Conservation (phyloP, 345 rosid species). For the Orychophragmus violaceus region DNA sequence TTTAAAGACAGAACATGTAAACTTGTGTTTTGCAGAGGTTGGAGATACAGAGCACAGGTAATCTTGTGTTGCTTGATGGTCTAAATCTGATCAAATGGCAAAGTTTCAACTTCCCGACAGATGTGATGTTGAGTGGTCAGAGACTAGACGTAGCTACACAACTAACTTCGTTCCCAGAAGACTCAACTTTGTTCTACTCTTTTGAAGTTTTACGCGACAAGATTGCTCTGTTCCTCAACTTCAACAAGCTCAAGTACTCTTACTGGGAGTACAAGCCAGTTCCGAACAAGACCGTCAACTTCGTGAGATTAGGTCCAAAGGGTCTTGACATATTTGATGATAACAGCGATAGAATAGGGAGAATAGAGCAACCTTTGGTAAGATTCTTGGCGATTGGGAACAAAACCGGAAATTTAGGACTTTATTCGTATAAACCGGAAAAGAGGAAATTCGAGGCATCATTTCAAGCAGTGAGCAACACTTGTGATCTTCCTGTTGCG, state of each 20-base stretch:
- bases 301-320: conserved; percentile 39
- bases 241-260: conserved; percentile 59
- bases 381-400: conserved; percentile 66
- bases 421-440: conserved; percentile 51
- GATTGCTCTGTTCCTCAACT: conserved; percentile 54
- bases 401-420: conserved; percentile 71
- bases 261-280: conserved; percentile 83
- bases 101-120: conserved; percentile 91
- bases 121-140: conserved; percentile 77
- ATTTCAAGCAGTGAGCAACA: conserved; percentile 60
- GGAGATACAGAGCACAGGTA: conserved; percentile 57
- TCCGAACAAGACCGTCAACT: conserved; percentile 52
- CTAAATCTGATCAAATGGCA: conserved; percentile 70
- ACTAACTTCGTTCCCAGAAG: conserved; percentile 65
- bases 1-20: background rate
- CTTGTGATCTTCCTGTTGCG: conserved; percentile 78
- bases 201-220: conserved; percentile 57
- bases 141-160: conserved; percentile 73
- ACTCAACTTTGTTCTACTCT: conserved; percentile 52
- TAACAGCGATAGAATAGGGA: conserved; percentile 45
- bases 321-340: conserved; percentile 61
- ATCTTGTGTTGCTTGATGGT: conserved; percentile 64
- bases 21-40: conserved; percentile 62
- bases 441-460: conserved; percentile 46
- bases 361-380: conserved; percentile 42